Conservation (phyloP, 2,329 filamentous ascomycete genomes). For the Apiospora aurea region DNA sequence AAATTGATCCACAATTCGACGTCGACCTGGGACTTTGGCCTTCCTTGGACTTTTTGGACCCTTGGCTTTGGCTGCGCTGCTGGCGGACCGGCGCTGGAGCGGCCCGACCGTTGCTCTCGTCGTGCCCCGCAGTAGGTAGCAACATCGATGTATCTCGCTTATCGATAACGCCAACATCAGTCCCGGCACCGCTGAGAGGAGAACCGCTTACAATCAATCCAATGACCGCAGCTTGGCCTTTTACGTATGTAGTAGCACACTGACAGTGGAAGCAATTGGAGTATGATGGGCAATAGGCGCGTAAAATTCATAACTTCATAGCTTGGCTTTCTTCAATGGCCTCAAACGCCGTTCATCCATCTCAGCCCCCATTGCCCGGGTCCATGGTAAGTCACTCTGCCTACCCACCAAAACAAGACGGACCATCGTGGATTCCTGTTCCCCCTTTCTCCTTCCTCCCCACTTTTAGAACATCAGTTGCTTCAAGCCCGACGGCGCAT, state of each 20-base stretch:
- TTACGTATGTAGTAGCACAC: neutral
- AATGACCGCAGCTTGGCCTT: neutral
- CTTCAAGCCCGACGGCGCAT: neutral
- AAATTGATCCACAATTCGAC: neutral
- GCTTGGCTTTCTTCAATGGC: neutral
- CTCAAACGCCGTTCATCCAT: neutral
- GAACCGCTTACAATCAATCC: neutral
- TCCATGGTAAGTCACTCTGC: neutral
- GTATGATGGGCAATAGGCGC: neutral
- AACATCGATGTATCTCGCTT: neutral
- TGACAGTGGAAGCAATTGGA: neutral
- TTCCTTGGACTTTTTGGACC: neutral
- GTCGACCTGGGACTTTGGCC: neutral
- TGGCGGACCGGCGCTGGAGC: slow-evolving; percentile 6
- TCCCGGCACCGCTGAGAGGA: neutral
- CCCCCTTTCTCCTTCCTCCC: neutral
- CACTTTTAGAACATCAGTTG: neutral
- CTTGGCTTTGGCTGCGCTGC: neutral
- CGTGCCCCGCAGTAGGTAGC: neutral
- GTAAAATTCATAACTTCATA: neutral
- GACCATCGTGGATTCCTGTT: neutral
- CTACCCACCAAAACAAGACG: neutral
- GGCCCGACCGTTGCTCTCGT: slow-evolving; percentile 3
- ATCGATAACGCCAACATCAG: neutral
- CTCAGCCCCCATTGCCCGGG: neutral